Percentiles rank a stretch among this genome's conserved stretches.
Evolutionary conservation across 305 asterid species (phyloP).

Genomic region (Nicotiana rustica): DNA sequence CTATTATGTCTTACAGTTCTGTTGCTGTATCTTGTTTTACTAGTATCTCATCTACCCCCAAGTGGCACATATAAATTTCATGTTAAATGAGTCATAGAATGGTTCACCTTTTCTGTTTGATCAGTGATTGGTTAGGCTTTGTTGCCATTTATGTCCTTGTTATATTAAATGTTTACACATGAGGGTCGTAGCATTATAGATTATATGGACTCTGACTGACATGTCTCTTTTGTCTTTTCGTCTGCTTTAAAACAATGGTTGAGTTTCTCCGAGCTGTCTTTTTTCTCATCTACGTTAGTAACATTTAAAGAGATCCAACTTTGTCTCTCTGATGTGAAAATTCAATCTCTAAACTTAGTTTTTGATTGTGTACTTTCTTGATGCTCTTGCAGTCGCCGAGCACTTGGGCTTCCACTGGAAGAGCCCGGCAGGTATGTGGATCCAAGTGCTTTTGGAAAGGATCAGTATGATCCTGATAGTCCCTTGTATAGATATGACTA

Average conservation of each 20-base stretch:
- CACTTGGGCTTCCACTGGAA: constrained; percentile 89
- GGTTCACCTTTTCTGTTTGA: too few relatives aligned
- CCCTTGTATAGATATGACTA: constrained; percentile 88
- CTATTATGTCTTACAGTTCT: not conserved
- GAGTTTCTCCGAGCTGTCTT: too few relatives aligned
- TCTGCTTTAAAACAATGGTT: constrained; percentile 13
- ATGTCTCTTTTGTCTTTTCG: not conserved
- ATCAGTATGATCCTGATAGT: constrained; percentile 80
- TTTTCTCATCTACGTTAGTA: not conserved
- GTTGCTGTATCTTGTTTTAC: constrained; percentile 1
- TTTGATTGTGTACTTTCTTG: constrained; percentile 31
- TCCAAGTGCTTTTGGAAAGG: constrained; percentile 76
- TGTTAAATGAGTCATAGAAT: not conserved
- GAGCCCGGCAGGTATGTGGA: constrained; percentile 90
- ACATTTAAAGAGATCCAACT: not conserved
- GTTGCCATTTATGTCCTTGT: too few relatives aligned
- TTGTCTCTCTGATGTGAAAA: not conserved
- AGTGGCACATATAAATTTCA: constrained; percentile 9
- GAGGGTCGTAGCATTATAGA: not conserved
- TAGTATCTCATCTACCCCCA: constrained; percentile 14
- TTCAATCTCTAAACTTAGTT: constrained; percentile 5
- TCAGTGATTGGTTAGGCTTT: too few relatives aligned
- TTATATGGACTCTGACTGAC: not conserved
- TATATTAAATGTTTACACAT: too few relatives aligned
- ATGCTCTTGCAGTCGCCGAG: constrained; percentile 75